phyloP scores from a whole-genome alignment of 768 basidiomycete genomes.

The Asterophora lycoperdoides region DNA sequence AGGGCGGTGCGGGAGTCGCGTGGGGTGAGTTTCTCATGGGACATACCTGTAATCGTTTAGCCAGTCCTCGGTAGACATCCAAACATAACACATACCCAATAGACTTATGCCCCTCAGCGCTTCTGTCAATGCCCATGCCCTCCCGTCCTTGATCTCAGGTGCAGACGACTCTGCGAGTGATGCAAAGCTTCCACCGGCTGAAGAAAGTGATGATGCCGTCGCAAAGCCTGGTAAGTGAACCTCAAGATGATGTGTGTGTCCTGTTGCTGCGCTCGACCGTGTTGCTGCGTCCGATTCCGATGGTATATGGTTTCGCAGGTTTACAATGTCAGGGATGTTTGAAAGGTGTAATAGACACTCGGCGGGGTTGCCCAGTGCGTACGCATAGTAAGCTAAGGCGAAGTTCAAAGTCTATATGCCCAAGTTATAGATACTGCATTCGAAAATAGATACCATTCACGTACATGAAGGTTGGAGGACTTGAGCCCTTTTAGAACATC shows the following conservation, averaged over 20 bases:
- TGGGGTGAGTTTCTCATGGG: constrained; percentile 56
- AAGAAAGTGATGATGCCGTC: constrained; percentile 39
- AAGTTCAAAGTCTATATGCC: constrained; percentile 57
- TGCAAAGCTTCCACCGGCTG: constrained; percentile 47
- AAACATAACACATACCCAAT: constrained; percentile 50
- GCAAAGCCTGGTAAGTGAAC: constrained; percentile 33
- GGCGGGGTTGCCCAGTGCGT: constrained; percentile 63
- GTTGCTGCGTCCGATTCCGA: constrained; percentile 32
- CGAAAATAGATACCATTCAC: constrained; percentile 22
- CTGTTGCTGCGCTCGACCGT: constrained; percentile 32
- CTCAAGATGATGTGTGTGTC: constrained; percentile 14
- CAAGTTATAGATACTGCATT: not conserved
- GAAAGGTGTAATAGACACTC: constrained; percentile 59
- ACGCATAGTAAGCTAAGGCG: constrained; percentile 74
- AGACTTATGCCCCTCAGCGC: constrained; percentile 73
- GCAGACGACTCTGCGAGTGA: constrained; percentile 37
- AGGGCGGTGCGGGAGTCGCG: constrained; percentile 48
- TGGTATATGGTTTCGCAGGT: constrained; percentile 53
- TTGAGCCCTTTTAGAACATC: constrained; percentile 48
- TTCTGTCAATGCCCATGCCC: constrained; percentile 70
- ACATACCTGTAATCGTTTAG: constrained; percentile 56
- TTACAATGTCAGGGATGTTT: constrained; percentile 50
- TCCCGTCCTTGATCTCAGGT: constrained; percentile 62
- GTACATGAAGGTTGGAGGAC: constrained; percentile 52
- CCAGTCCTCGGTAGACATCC: not conserved